Percentiles rank a stretch among this genome's conserved stretches.
Evolutionary conservation across 352 stramenopile genomes (phyloP).

Genomic region (Globisporangium sylvaticum): DNA sequence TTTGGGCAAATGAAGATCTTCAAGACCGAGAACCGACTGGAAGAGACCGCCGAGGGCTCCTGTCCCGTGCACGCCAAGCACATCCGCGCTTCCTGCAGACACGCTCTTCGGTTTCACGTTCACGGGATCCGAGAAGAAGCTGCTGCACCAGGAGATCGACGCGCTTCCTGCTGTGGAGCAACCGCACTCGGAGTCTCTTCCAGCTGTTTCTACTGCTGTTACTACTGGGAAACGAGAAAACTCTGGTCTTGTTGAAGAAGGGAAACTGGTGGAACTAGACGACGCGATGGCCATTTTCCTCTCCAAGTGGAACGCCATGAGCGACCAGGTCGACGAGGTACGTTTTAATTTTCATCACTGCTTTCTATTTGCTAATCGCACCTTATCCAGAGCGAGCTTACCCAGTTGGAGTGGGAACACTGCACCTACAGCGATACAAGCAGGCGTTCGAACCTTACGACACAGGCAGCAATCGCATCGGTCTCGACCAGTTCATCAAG

Average conservation of each 20-base stretch:
- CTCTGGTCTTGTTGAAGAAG: neutral
- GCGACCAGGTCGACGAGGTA: conserved; percentile 53
- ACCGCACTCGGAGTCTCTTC: neutral
- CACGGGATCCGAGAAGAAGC: conserved; percentile 28
- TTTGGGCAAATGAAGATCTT: conserved; percentile 75
- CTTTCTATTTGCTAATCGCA: no score
- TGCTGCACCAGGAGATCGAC: conserved; percentile 33
- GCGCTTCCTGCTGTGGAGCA: conserved; percentile 16
- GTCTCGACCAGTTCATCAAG: conserved; percentile 68
- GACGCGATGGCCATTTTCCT: conserved; percentile 61
- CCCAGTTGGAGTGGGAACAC: neutral
- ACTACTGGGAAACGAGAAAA: neutral
- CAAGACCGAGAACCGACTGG: conserved; percentile 42
- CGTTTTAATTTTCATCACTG: neutral
- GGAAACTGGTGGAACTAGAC: conserved; percentile 53
- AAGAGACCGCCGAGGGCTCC: conserved; percentile 47
- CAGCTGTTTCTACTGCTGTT: neutral
- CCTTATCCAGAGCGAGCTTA: neutral
- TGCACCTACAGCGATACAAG: conserved; percentile 33
- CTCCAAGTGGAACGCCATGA: conserved; percentile 42
- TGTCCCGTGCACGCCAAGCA: conserved; percentile 37
- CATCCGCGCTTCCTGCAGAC: conserved; percentile 26
- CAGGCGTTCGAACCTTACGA: conserved; percentile 45
- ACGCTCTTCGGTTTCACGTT: conserved; percentile 47
- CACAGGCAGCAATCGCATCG: conserved; percentile 43